phyloP scores from a whole-genome alignment of 2,329 filamentous ascomycete genomes.

The Shiraia sp. region DNA sequence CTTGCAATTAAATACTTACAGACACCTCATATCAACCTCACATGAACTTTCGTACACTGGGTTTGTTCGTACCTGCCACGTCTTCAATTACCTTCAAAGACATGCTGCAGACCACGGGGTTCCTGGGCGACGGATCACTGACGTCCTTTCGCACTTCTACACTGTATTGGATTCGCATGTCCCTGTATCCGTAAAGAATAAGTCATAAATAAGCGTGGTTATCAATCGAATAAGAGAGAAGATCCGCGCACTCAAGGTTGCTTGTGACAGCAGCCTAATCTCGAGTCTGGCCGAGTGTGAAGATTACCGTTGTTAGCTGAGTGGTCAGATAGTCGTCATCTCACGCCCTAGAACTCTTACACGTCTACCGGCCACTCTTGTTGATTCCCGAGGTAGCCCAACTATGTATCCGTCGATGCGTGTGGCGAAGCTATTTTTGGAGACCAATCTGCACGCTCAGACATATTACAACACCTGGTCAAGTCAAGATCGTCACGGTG shows the following conservation, averaged over 20 bases:
- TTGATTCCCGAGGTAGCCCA: background rate
- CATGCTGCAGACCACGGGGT: too few species aligned
- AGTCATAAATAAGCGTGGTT: too few species aligned
- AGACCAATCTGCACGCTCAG: background rate
- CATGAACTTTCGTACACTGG: too few species aligned
- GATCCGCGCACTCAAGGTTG: background rate
- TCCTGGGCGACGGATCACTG: too few species aligned
- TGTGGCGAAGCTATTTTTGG: constrained; percentile 1
- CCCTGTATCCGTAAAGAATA: too few species aligned
- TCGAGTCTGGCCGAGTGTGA: background rate
- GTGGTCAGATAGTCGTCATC: background rate
- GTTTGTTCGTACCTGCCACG: too few species aligned
- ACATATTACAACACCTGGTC: background rate
- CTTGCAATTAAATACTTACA: too few species aligned
- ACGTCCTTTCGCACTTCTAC: too few species aligned
- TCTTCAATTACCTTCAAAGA: too few species aligned
- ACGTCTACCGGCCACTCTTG: background rate
- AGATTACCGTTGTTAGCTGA: background rate
- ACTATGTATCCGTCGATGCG: background rate
- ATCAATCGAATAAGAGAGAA: too few species aligned
- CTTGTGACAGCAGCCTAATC: background rate
- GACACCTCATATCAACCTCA: too few species aligned
- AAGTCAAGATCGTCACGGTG: background rate
- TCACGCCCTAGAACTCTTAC: background rate
- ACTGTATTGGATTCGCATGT: too few species aligned